Base-by-base conservation (phyloP, 768 basidiomycete genomes). In the Rhodotorula sphaerocarpa region DNA sequence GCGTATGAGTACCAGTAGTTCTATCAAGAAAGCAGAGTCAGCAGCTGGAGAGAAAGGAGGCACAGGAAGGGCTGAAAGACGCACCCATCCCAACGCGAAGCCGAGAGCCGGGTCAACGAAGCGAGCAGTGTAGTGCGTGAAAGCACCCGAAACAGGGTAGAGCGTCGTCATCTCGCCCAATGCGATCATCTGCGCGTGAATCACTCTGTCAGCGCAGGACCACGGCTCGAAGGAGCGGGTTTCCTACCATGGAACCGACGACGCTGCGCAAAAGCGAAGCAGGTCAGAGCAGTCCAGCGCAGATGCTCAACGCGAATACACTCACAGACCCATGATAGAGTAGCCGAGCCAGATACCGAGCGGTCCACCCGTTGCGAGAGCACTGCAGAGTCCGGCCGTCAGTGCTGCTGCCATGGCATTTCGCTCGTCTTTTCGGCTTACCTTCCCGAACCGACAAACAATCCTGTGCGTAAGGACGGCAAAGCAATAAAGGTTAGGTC, bases 371-470 rank as follows among this genome's bases (percentile, higher is more conserved):
- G 77, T 76, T 1, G 78, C 76, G 28, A 83, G 76, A 7, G 77
- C 74, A 9, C 64, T 75, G 2, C 9, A 39, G 36, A 9, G 16
- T 10, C 10, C 36, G 16, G 36, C 16, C 36, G 36, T 39, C 36
- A 39, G 36, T n/a, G n/a, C n/a, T n/a, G n/a, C n/a, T n/a, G n/a
- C n/a, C n/a, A n/a, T n/a, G n/a, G n/a, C n/a, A n/a, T n/a, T n/a
- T n/a, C n/a, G n/a, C n/a, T n/a, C n/a, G n/a, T n/a, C n/a, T n/a
- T n/a, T n/a, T n/a, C n/a, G n/a, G n/a, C n/a, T n/a, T n/a, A n/a
- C n/a, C n/a, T n/a, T n/a, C 81, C 83, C 5, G 80, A 79, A 9
- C 81, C 80, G 20, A 84, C 73, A 73, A 84, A 83, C 6, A 83
- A 75, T 53, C 83, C 50, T 2, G 50, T 51, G 34, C 50, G 20